Base-by-base conservation (phyloP, 2,329 filamentous ascomycete species). In the Xylariaceae sp. region DNA sequence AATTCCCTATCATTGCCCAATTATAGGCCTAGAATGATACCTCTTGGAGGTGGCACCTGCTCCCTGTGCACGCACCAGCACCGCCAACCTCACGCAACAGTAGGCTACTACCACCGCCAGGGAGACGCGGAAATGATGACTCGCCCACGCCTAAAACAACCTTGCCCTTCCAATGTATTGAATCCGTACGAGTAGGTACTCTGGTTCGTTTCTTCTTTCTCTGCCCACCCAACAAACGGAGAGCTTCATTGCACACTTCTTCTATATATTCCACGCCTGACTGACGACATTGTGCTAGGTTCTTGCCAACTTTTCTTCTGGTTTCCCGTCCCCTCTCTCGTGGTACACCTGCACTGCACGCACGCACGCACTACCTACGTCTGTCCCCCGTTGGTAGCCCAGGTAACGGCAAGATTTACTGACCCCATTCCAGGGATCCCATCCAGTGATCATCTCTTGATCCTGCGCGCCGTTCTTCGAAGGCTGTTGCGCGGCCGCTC, bases 81-180 rank as follows among this genome's bases (percentile, higher is more conserved):
- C 17, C 17, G 17, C 17, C 17, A 52, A 51, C 37, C 48, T 23
- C 18, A 53, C 34, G 4, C 15, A 18, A 17, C 44, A 30, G 50
- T 56, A 39, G 39, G 51, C 15, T 51, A 53, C 37, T 30, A 30
- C 23, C 23, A 30, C 23, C 23, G 23, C 23, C 37, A 41, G 11
- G 37, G 37, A 41, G 37, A 13, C 37, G 37, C 37, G 37, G 37
- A 41, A 41, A 41, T 58, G 58, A 61, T 56, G 61, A 58, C 55
- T 59, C 54, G 61, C 55, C 57, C 57, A 55, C 49, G 15, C 50
- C 59, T 18, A 51, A 59, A 56, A 53, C 9, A 45, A 45, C 9
- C 48, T 35, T 53, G 53, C 48, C 17, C 56, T 30, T 30, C 23
- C 23, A 30, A 30, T 30, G 4, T 4, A 30, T 30, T 30, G 23